Evolutionary conservation across 208 protist genomes (phyloP).

Genomic region (Leishmania amazonensis): DNA sequence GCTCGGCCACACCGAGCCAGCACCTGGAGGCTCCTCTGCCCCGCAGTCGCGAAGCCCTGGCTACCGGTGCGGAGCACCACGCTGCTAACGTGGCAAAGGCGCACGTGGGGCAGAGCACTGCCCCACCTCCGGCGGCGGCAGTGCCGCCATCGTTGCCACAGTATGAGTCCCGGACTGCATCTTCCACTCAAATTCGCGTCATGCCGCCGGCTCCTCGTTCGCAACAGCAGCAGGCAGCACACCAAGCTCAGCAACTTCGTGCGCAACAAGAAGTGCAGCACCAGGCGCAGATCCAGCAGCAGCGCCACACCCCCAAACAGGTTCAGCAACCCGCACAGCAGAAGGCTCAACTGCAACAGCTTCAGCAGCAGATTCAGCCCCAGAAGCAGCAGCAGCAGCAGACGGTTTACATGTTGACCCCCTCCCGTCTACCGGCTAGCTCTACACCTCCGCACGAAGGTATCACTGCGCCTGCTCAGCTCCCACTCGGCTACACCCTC

Average conservation of each 20-base stretch:
- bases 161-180: conserved; percentile 13
- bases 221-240: conserved; percentile 5
- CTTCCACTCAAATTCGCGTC: conserved; percentile 15
- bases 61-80: background rate
- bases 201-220: conserved; percentile 32
- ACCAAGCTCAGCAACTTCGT: background rate
- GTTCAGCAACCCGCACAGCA: background rate
- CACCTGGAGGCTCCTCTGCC: conserved; percentile 5
- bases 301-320: conserved; percentile 5
- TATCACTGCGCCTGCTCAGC: background rate
- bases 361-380: background rate
- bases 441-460: conserved; percentile 12
- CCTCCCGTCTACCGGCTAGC: background rate
- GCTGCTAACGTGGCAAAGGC: background rate
- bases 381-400: conserved; percentile 24
- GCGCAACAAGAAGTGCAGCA: conserved; percentile 3
- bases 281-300: background rate
- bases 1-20: conserved; percentile 5
- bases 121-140: background rate
- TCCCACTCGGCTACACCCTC: conserved; percentile 19
- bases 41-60: conserved; percentile 12
- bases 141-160: conserved; percentile 6
- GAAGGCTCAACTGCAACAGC: conserved; percentile 3
- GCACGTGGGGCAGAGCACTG: background rate
- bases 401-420: conserved; percentile 11